These are phyloP conservation scores for Diphasiastrum complanatum DNA, from an alignment of 83 land plant species.

Conservation along the genomic window DNA sequence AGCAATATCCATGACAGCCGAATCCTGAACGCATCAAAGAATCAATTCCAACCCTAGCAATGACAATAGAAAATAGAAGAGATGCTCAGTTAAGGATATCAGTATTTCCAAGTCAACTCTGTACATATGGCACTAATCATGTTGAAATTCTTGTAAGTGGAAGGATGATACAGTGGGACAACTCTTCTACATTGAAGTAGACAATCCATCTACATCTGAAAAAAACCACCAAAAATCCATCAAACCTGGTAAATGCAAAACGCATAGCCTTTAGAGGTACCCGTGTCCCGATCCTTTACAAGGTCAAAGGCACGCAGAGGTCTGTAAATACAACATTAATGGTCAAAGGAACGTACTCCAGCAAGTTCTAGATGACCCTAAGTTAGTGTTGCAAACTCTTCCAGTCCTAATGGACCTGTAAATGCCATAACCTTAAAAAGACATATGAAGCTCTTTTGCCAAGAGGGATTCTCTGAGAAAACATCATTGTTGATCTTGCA, in stretches of 20 bases:
- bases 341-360: background rate
- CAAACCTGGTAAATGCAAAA: constrained; percentile 69
- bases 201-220: background rate
- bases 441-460: too few species aligned
- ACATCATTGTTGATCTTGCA: too few species aligned
- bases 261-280: constrained; percentile 88
- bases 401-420: too few species aligned
- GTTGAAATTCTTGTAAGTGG: constrained; percentile 7
- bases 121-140: background rate
- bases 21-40: too few species aligned
- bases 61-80: background rate
- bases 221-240: background rate
- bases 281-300: constrained; percentile 82
- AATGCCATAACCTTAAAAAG: too few species aligned
- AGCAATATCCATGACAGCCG: constrained; percentile 82
- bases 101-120: background rate
- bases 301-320: constrained; percentile 82
- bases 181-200: too few species aligned
- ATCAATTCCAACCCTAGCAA: too few species aligned
- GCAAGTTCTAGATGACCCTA: background rate
- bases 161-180: too few species aligned
- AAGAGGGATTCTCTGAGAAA: too few species aligned
- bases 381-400: constrained; percentile 1
- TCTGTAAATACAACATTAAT: constrained; percentile 9
- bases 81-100: background rate